Evolutionary conservation across 2,329 filamentous ascomycete species (phyloP), one percentile per base, ranked within the genome.

Genomic region (Xylariales sp.): DNA sequence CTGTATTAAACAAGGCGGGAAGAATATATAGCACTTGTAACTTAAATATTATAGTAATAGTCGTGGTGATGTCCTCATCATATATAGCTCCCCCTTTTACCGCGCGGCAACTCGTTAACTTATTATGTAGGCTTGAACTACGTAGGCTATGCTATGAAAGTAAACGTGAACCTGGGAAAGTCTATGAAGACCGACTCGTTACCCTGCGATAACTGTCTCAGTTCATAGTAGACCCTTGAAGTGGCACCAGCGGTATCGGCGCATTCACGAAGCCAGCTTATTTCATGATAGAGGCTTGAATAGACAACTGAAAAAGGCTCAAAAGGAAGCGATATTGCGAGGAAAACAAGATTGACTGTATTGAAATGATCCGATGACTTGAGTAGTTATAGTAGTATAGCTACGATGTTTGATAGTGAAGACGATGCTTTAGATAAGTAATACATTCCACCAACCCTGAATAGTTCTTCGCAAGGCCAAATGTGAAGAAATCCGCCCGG

Each of bases 111-210:
- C 18, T 56, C 70, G 43, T 32, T 67, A 28, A 74, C 76, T 23
- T 71, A 74, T 32, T 77, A 75, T 46, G 73, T 76, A 2, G 76
- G 75, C 8, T 63, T 78, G 32, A 76, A 77, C 59, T 77, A 75
- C 56, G 60, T 61, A n/a, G 71, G 36, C n/a, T 64, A 71, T 14
- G 23, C 23, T 23, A 23, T 23, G 23, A 2, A 1, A 23, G 2
- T 23, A 23, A 23, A 23, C 23, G 23, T 23, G 23, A 23, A 23
- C 23, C 23, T 23, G 23, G 23, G 23, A 2, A 23, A 23, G 2
- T 23, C 23, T 2, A 23, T 23, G 23, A 23, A 23, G 23, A 23
- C 23, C 23, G 23, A 23, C 23, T 23, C 23, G 23, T 23, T 23
- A 23, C 23, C 23, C 1, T 23, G 23, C 23, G 23, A 23, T 23